Conservation (phyloP, 2,329 filamentous ascomycete species). For the Alternaria brassicae region DNA sequence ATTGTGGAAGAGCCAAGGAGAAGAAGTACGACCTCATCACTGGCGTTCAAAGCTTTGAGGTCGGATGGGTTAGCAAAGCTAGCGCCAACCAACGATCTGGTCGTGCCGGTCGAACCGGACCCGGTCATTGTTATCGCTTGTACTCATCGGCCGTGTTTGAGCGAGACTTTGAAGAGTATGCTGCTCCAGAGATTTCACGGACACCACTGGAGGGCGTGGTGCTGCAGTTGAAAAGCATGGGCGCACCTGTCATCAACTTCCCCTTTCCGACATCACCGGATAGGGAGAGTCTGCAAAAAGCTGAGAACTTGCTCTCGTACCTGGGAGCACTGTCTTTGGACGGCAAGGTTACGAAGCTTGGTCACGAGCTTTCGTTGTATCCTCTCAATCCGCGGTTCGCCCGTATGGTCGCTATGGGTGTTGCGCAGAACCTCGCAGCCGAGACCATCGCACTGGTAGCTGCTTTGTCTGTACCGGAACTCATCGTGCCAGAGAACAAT, state of each 20-base stretch:
- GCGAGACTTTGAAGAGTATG: constrained; percentile 84
- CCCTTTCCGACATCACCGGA: constrained; percentile 94
- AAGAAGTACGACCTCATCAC: constrained; percentile 86
- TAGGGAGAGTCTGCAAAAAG: constrained; percentile 75
- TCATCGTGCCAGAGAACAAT: constrained; percentile 85
- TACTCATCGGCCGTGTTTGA: constrained; percentile 96
- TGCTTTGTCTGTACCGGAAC: constrained; percentile 83
- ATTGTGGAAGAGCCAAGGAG: constrained; percentile 91
- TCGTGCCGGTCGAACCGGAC: constrained; percentile 92
- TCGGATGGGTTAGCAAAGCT: constrained; percentile 97
- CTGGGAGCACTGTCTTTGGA: constrained; percentile 77
- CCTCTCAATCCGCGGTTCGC: constrained; percentile 90
- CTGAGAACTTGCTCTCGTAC: constrained; percentile 85
- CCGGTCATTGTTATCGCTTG: constrained; percentile 92
- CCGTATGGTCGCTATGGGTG: constrained; percentile 87
- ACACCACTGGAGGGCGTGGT: constrained; percentile 92
- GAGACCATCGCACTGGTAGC: constrained; percentile 90
- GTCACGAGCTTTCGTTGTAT: constrained; percentile 84
- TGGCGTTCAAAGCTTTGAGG: constrained; percentile 93
- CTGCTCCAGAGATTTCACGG: constrained; percentile 84
- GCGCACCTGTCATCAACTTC: constrained; percentile 89
- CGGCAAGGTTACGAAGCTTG: constrained; percentile 79
- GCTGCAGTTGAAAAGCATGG: constrained; percentile 93
- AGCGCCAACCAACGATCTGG: constrained; percentile 90
- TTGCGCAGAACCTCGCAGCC: constrained; percentile 79